These are phyloP conservation scores for Coniophora puteana DNA, from an alignment of 1,284 basidiomycete species.

Conservation along the genomic window DNA sequence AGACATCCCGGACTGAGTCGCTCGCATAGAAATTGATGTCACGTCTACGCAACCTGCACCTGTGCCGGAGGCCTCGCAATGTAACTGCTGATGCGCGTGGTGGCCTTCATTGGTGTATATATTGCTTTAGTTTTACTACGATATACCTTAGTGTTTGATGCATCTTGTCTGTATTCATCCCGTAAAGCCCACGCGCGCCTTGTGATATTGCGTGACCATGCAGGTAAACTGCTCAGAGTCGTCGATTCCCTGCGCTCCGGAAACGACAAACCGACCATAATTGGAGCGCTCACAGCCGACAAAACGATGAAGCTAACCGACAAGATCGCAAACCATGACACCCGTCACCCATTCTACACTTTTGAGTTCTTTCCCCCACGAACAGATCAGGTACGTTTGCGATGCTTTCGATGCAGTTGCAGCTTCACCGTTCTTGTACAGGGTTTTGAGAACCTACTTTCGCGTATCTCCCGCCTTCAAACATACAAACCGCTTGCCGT, in stretches of 20 bases:
- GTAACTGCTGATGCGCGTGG: constrained; percentile 63
- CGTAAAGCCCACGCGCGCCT: constrained; percentile 1
- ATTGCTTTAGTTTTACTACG: constrained; percentile 12
- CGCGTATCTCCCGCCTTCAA: constrained; percentile 75
- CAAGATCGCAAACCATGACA: constrained; percentile 47
- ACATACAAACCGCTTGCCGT: constrained; percentile 73
- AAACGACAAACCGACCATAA: no score
- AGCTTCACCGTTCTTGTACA: constrained; percentile 28
- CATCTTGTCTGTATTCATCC: constrained; percentile 12
- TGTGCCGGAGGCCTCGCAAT: constrained; percentile 75
- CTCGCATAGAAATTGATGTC: constrained; percentile 73
- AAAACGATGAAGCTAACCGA: constrained; percentile 70
- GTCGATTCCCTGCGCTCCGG: no score
- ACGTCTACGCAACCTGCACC: constrained; percentile 59
- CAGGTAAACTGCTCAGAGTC: no score
- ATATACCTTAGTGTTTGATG: constrained; percentile 31
- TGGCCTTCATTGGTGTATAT: constrained; percentile 3
- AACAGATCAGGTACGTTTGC: constrained; percentile 69
- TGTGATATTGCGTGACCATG: neutral
- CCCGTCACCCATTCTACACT: constrained; percentile 69
- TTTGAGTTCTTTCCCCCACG: constrained; percentile 97
- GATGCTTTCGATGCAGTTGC: constrained; percentile 8
- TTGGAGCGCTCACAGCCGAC: no score
- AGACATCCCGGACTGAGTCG: constrained; percentile 7
- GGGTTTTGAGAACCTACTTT: constrained; percentile 84